Conservation (phyloP, 441 rosid species). For the Gossypium davidsonii region DNA sequence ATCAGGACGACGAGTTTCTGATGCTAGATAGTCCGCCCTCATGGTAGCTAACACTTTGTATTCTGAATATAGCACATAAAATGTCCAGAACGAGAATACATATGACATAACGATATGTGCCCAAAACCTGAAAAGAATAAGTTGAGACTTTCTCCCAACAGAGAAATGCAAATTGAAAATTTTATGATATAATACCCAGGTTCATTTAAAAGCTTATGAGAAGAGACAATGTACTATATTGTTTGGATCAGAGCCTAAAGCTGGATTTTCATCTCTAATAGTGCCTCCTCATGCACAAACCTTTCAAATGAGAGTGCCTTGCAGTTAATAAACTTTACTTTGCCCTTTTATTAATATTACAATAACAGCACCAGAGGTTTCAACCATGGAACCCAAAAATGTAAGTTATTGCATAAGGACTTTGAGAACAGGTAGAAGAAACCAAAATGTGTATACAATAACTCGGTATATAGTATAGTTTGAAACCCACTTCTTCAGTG, state of each 20-base stretch:
- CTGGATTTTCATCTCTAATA: neutral
- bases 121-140: slow-evolving; percentile 55
- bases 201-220: neutral
- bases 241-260: neutral
- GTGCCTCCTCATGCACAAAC: neutral
- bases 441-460: neutral
- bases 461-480: neutral
- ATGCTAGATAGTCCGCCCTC: slow-evolving; percentile 69
- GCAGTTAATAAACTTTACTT: neutral
- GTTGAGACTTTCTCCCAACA: slow-evolving; percentile 11
- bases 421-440: neutral
- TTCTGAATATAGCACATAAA: slow-evolving; percentile 53
- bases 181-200: neutral
- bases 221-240: neutral
- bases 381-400: neutral
- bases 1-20: slow-evolving; percentile 81
- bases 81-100: slow-evolving; percentile 68
- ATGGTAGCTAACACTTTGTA: slow-evolving; percentile 57
- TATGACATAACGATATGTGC: slow-evolving; percentile 73
- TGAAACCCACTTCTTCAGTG: neutral
- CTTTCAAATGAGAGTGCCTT: neutral
- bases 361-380: neutral
- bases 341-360: neutral
- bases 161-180: neutral
- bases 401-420: neutral